Percentiles rank a stretch among this genome's conserved stretches.
Conservation (phyloP, 1,139 yeast species). For the Protomyces arabidopsidicola region DNA sequence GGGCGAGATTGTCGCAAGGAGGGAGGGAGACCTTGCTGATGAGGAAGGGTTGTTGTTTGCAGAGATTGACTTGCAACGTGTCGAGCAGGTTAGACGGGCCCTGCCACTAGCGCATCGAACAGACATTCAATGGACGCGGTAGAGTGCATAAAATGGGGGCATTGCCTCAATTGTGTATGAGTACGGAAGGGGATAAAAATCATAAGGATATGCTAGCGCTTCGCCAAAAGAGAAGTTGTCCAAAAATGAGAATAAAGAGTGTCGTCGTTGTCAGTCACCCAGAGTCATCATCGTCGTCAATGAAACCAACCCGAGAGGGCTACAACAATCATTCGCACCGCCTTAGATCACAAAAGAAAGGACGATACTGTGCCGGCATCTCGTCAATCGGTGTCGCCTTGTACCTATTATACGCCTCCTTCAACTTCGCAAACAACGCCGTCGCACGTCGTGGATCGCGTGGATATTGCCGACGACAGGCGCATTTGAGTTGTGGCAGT, state of each 20-base stretch:
- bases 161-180: not conserved
- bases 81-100: constrained; percentile 40
- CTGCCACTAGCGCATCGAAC: constrained; percentile 13
- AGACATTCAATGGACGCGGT: not conserved
- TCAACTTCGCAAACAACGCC: constrained; percentile 7
- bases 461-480: constrained; percentile 16
- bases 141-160: not conserved
- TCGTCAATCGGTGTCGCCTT: constrained; percentile 13
- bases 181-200: not conserved
- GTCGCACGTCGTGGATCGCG: constrained; percentile 26
- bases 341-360: constrained; percentile 14
- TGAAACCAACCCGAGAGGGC: no score
- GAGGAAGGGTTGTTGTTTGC: constrained; percentile 60
- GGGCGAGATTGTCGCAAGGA: constrained; percentile 72
- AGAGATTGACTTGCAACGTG: constrained; percentile 56
- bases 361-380: constrained; percentile 7
- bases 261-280: not conserved
- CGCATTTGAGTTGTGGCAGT: constrained; percentile 20
- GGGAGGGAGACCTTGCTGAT: constrained; percentile 46
- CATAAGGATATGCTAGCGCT: not conserved
- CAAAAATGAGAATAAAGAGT: not conserved
- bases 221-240: not conserved
- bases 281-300: no score
- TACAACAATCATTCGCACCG: not conserved
- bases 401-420: constrained; percentile 14